Conservation (phyloP, 1,139 yeast species). For the Zygoascus meyerae region DNA sequence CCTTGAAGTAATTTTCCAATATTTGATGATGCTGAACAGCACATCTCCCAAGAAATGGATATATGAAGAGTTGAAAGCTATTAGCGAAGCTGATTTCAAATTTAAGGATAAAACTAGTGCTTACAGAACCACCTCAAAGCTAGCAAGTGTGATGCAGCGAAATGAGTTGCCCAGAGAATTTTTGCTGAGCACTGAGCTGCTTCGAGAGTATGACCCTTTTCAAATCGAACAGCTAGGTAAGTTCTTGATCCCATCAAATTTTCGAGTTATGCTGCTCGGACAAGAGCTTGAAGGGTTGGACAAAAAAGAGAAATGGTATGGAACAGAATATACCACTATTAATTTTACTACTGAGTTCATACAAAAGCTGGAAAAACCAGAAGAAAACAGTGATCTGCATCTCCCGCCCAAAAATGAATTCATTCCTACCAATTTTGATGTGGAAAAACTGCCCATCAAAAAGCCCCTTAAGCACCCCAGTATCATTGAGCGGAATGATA, state of each 20-base stretch:
- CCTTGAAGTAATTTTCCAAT: slow-evolving; percentile 58
- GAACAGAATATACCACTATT: slow-evolving; percentile 63
- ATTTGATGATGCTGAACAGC: slow-evolving; percentile 51
- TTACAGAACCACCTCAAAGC: slow-evolving; percentile 50
- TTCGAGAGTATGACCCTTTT: slow-evolving; percentile 53
- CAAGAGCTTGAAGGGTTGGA: slow-evolving; percentile 36
- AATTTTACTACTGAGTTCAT: slow-evolving; percentile 41
- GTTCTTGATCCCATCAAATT: slow-evolving; percentile 52
- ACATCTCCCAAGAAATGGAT: slow-evolving; percentile 53
- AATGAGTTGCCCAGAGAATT: slow-evolving; percentile 56
- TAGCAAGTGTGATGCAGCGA: slow-evolving; percentile 47
- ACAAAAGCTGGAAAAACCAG: slow-evolving; percentile 33
- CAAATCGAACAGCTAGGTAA: slow-evolving; percentile 48
- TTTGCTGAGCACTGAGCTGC: slow-evolving; percentile 53
- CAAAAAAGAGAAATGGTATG: slow-evolving; percentile 76
- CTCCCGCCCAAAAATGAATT: slow-evolving; percentile 72
- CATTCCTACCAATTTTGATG: slow-evolving; percentile 70
- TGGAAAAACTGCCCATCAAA: slow-evolving; percentile 41
- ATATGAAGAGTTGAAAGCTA: slow-evolving; percentile 44
- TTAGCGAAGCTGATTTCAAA: slow-evolving; percentile 49
- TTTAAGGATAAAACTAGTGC: slow-evolving; percentile 64
- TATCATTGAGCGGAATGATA: slow-evolving; percentile 39
- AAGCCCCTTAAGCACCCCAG: slow-evolving; percentile 43
- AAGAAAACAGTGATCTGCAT: slow-evolving; percentile 39
- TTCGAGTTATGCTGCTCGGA: slow-evolving; percentile 51